Evolutionary conservation across 2,329 filamentous ascomycete species (phyloP).

Genomic region (Parastagonospora avenae): DNA sequence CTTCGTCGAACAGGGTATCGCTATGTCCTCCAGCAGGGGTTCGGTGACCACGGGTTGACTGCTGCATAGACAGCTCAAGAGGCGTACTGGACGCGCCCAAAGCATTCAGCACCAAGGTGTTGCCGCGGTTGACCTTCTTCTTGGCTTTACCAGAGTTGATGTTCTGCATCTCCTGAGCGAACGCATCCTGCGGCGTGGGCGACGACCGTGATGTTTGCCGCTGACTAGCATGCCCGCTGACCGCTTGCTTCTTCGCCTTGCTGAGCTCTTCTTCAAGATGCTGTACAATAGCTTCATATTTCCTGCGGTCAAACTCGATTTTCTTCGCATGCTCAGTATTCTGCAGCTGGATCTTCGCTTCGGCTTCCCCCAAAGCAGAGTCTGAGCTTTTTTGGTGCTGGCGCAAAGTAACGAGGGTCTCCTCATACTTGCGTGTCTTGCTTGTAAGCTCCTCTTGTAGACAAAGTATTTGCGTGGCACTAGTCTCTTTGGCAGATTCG

Average conservation of each 20-base stretch:
- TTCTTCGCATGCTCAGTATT: constrained; percentile 17
- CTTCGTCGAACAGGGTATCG: constrained; percentile 8
- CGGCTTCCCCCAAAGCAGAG: constrained; percentile 14
- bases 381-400: constrained; percentile 6
- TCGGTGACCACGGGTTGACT: not conserved
- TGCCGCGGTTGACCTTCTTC: constrained; percentile 28
- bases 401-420: not conserved
- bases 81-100: not conserved
- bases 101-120: constrained; percentile 12
- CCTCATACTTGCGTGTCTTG: constrained; percentile 1
- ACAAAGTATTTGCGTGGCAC: constrained; percentile 9
- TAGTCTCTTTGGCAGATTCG: constrained; percentile 5
- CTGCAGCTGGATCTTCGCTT: constrained; percentile 15
- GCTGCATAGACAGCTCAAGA: not conserved
- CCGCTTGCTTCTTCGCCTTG: not conserved
- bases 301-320: constrained; percentile 18
- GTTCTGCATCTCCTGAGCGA: constrained; percentile 1
- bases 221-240: not conserved
- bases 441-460: constrained; percentile 1
- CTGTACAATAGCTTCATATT: constrained; percentile 6
- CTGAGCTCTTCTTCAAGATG: not conserved
- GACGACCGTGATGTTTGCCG: not conserved
- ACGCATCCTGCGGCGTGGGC: not conserved
- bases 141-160: constrained; percentile 6
- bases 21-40: not conserved